Evolutionary conservation across 306 rosid genomes (phyloP), one percentile per base, ranked within the genome.

Genomic region (Pterocarpus santalinus): DNA sequence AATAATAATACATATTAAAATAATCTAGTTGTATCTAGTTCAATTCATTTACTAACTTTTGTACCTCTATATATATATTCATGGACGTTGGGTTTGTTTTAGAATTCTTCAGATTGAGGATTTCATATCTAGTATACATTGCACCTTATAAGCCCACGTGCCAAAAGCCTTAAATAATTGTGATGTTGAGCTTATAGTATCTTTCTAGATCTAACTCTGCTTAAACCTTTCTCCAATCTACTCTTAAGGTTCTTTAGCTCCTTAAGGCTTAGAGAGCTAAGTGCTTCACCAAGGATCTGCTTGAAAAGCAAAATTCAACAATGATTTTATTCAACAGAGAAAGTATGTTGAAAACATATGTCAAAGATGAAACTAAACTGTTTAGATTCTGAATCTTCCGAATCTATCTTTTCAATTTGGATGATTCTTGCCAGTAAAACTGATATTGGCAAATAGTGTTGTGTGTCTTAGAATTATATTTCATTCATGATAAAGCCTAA

Each of bases 401-500:
- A 17, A 95, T 95, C 72, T 95, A 97, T 80, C 97, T 93, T 83
- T 84, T 85, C 72, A 95, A 77, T 87, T 95, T 95, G 73, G 99
- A 67, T 46, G 99, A 84, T 72, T 95, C 99, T 78, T 95, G 97
- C 87, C 90, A 97, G 90, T 95, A 95, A 87, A 91, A 95, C 99
- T 95, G 87, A 62, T 62, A 16, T 80, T 28, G 5, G 2, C 32
- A 52, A 8, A 39, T 6, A 49, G 51, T 79, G 76, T 79, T 61
- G 14, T 47, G 44, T 53, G 75, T 58, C 44, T 22, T 22, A 22
- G 28, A 22, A 22, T 22, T n/a, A n/a, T n/a, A n/a, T n/a, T 22
- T 22, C 28, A 22, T 22, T 22, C 28, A 22, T 22, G 28, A 22
- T 22, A 22, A 22, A 22, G 28, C 28, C 28, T 22, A 0, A 22